Conservation (phyloP, 495 filamentous ascomycete species). For the Cenococcum geophilum region DNA sequence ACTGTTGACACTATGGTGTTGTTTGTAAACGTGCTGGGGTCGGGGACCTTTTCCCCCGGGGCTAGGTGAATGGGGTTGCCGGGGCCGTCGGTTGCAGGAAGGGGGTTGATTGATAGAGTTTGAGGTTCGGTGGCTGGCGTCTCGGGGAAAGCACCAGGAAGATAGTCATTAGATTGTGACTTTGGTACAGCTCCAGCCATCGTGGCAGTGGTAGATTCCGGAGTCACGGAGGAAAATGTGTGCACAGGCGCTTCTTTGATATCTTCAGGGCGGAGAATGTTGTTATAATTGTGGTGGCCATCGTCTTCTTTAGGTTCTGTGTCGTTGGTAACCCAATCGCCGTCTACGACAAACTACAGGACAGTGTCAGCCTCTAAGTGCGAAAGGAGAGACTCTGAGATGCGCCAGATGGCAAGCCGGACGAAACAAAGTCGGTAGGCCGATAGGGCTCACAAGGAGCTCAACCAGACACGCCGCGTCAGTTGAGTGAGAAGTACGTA, state of each 20-base stretch:
- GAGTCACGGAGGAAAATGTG: slow-evolving; percentile 63
- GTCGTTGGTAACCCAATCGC: slow-evolving; percentile 73
- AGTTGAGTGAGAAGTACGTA: slow-evolving; percentile 18
- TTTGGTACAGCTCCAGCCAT: slow-evolving; percentile 64
- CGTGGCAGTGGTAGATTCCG: slow-evolving; percentile 66
- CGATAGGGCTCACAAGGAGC: not conserved
- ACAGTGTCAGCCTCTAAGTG: slow-evolving; percentile 3
- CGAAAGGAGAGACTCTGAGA: not conserved
- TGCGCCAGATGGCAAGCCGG: not conserved
- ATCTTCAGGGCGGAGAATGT: slow-evolving; percentile 71
- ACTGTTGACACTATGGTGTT: slow-evolving; percentile 17
- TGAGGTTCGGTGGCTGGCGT: slow-evolving; percentile 56
- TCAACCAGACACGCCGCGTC: not conserved
- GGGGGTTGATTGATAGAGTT: slow-evolving; percentile 30
- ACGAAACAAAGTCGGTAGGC: not conserved
- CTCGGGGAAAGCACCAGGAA: slow-evolving; percentile 76
- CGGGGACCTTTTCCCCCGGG: slow-evolving; percentile 15
- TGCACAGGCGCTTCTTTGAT: slow-evolving; percentile 46
- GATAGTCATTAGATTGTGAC: slow-evolving; percentile 29
- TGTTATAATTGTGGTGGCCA: slow-evolving; percentile 68
- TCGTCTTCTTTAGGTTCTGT: slow-evolving; percentile 73
- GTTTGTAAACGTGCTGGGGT: slow-evolving; percentile 15
- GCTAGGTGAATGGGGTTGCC: slow-evolving; percentile 19
- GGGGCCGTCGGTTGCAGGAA: slow-evolving; percentile 28
- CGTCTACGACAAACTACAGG: slow-evolving; percentile 83